These are phyloP conservation scores for Pseudogymnoascus sp. DNA, from an alignment of 2,329 filamentous ascomycete species.

Conservation along the genomic window DNA sequence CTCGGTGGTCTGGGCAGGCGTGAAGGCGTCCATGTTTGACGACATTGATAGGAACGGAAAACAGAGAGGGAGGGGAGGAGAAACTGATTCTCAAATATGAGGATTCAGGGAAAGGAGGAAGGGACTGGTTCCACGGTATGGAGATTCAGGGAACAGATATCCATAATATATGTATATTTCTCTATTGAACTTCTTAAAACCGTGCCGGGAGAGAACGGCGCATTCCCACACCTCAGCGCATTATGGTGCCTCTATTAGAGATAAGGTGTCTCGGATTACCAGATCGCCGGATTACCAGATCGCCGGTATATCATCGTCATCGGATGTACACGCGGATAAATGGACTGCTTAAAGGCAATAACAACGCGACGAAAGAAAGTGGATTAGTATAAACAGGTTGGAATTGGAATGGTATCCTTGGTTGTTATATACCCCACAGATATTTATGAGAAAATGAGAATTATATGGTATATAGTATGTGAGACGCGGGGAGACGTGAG, in stretches of 20 bases:
- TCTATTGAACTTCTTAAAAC: background rate
- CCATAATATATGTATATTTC: background rate
- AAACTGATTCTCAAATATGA: background rate
- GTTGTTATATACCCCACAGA: background rate
- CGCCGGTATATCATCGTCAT: background rate
- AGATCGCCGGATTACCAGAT: too few relatives aligned
- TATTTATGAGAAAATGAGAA: background rate
- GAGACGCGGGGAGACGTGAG: background rate
- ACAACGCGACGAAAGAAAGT: background rate
- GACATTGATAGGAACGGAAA: background rate
- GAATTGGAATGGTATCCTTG: background rate
- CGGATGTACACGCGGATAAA: background rate
- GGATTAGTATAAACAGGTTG: background rate
- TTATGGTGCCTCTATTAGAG: background rate
- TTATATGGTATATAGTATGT: background rate
- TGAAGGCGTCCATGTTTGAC: slow-evolving; percentile 32
- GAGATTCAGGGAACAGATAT: background rate
- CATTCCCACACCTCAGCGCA: background rate
- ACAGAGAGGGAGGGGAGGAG: background rate
- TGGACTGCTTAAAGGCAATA: background rate
- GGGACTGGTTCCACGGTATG: background rate
- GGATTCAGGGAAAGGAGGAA: background rate
- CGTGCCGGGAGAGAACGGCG: background rate
- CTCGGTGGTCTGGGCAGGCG: slow-evolving; percentile 41
- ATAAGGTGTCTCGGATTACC: background rate